phyloP scores from a whole-genome alignment of 768 basidiomycete genomes.

The Tylopilus plumbeoviolaceoides region DNA sequence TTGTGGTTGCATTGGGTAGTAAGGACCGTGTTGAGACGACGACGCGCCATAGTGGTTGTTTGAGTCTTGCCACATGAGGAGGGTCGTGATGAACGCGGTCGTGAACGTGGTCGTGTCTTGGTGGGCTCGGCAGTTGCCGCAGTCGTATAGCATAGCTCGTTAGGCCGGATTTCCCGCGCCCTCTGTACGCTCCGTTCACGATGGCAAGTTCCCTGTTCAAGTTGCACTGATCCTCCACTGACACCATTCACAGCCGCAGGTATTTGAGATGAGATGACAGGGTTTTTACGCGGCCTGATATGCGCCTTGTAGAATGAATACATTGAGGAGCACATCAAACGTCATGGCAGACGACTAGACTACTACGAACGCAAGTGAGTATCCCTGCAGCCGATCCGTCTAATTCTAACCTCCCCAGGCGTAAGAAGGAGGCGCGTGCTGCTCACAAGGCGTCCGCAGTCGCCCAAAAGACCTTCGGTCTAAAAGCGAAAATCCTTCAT shows the following conservation, averaged over 20 bases:
- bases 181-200: slow-evolving; percentile 2
- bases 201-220: slow-evolving; percentile 22
- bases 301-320: slow-evolving; percentile 79
- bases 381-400: background rate
- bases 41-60: slow-evolving; percentile 53
- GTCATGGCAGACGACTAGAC: slow-evolving; percentile 93
- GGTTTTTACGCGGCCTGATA: slow-evolving; percentile 8
- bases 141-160: no score
- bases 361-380: slow-evolving; percentile 92
- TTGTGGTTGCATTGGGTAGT: slow-evolving; percentile 46
- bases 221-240: slow-evolving; percentile 1
- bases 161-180: no score
- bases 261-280: slow-evolving; percentile 25
- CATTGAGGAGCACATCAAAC: slow-evolving; percentile 97
- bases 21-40: slow-evolving; percentile 50
- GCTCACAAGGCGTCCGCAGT: slow-evolving; percentile 72
- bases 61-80: slow-evolving; percentile 72
- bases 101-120: slow-evolving; percentile 11
- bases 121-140: slow-evolving; percentile 28
- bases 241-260: slow-evolving; percentile 56
- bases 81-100: background rate
- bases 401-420: slow-evolving; percentile 40
- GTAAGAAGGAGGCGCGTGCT: slow-evolving; percentile 78
- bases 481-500: slow-evolving; percentile 98
- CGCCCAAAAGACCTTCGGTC: slow-evolving; percentile 92